Evolutionary conservation across 1,284 basidiomycete genomes (phyloP).

Genomic region (Amylostereum areolatum): DNA sequence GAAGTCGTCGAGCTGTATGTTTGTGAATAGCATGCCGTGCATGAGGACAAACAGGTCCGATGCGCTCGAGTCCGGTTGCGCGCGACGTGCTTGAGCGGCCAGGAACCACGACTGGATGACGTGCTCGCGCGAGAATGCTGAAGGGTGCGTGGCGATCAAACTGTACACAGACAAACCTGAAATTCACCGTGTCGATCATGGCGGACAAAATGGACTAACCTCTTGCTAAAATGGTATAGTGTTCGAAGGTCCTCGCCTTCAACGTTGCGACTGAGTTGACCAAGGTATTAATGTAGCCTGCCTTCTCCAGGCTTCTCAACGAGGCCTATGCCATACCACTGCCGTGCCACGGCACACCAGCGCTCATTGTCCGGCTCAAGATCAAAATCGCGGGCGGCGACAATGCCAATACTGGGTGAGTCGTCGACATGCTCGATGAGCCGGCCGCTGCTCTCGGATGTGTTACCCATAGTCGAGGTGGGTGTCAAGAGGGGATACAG

Average conservation of each 20-base stretch:
- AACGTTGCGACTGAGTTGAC: conserved; percentile 76
- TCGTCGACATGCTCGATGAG: conserved; percentile 56
- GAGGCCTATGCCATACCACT: conserved; percentile 90
- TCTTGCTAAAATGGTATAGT: conserved; percentile 94
- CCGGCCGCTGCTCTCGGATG: conserved; percentile 36
- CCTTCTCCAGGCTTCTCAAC: conserved; percentile 88
- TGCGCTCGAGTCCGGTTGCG: conserved; percentile 70
- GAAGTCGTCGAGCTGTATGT: conserved; percentile 91
- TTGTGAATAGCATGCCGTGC: conserved; percentile 95
- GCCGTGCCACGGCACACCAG: conserved; percentile 85
- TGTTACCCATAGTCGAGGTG: conserved; percentile 18
- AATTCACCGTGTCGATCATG: no score
- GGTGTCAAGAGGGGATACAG: conserved; percentile 18
- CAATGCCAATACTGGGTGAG: conserved; percentile 76
- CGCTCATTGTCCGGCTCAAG: conserved; percentile 88
- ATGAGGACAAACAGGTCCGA: conserved; percentile 86
- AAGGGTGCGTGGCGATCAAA: conserved; percentile 87
- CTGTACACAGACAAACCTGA: conserved; percentile 37
- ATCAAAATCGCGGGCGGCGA: conserved; percentile 82
- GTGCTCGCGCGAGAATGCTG: conserved; percentile 81
- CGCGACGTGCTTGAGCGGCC: no score
- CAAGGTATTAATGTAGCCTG: conserved; percentile 93
- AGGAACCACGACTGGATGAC: conserved; percentile 82
- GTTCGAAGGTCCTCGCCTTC: conserved; percentile 82
- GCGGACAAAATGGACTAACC: conserved; percentile 52